Evolutionary conservation across 148 eudicot genomes (phyloP), one percentile per base, ranked within the genome.

Genomic region (Camellia japonica): DNA sequence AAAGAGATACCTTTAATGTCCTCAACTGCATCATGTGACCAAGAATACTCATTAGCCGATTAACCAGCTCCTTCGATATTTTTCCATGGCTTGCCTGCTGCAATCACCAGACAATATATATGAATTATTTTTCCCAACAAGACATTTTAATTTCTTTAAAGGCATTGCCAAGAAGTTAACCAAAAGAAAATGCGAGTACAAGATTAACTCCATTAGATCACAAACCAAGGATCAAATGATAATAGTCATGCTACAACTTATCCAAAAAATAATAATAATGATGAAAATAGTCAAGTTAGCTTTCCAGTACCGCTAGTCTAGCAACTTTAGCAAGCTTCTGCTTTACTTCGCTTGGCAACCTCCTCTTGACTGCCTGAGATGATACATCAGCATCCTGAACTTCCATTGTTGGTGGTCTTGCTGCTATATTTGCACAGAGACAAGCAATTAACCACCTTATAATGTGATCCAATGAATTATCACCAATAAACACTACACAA

Each of bases 241-340:
- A 78, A 58, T 1, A 83, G 54, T 55, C 19, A 46, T 68, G 38
- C 38, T 30, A 30, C 38, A 30, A 30, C 38, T 30, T 30, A 30
- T 30, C 38, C 38, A 30, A 30, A 30, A 30, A 30, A 30, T 30
- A 30, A 30, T 30, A 30, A 30, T 30, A 30, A 30, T 30, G 38
- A 30, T 30, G 38, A 30, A 30, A 30, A 30, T 30, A 30, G 38
- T 30, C 38, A 30, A 30, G 78, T 5, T 62, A 77, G 61, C 70
- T 23, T 73, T 74, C 68, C 62, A 62, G 82, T 96, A 97, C 99
- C 91, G 94, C 88, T 78, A 88, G 71, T 88, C 98, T 91, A 76
- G 98, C 95, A 83, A 97, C 95, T 97, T 92, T 94, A 73, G 93
- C 98, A 84, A 97, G 92, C 91, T 90, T 92, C 86, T 87, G 94